Percentiles rank a stretch among this genome's conserved stretches.
These are phyloP conservation scores for Olyra latifolia DNA, from an alignment of 176 grass and related monocot genomes.

Conservation along the genomic window DNA sequence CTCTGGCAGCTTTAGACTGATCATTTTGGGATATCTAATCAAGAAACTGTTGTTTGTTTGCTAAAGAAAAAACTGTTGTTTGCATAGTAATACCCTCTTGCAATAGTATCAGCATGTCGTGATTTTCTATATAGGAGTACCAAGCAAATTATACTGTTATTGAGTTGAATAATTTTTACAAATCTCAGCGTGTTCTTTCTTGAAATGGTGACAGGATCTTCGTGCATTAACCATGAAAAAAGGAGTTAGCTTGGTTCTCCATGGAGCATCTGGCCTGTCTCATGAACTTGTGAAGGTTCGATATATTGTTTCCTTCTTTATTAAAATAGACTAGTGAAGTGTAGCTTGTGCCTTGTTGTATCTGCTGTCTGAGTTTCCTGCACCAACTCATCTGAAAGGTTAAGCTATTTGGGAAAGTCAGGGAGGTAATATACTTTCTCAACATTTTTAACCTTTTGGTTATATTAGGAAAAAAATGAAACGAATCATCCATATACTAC, in stretches of 20 bases:
- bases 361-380: background rate
- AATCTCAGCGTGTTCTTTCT: background rate
- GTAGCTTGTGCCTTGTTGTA: background rate
- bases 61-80: background rate
- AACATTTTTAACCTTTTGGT: background rate
- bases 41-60: background rate
- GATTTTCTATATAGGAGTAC: background rate
- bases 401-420: background rate
- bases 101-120: background rate
- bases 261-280: constrained; percentile 89
- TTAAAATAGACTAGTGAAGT: background rate
- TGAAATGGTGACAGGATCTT: constrained; percentile 60
- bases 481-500: background rate
- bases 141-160: background rate
- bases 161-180: background rate
- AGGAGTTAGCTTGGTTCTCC: constrained; percentile 89
- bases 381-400: background rate
- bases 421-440: background rate
- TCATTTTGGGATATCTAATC: background rate
- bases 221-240: constrained; percentile 61
- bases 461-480: background rate
- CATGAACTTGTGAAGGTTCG: constrained; percentile 68
- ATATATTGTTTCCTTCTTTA: constrained; percentile 9
- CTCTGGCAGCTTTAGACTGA: background rate
- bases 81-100: background rate